Evolutionary conservation across 371 early-diverging fungal species (phyloP).

Genomic region (Lichtheimia ornata): DNA sequence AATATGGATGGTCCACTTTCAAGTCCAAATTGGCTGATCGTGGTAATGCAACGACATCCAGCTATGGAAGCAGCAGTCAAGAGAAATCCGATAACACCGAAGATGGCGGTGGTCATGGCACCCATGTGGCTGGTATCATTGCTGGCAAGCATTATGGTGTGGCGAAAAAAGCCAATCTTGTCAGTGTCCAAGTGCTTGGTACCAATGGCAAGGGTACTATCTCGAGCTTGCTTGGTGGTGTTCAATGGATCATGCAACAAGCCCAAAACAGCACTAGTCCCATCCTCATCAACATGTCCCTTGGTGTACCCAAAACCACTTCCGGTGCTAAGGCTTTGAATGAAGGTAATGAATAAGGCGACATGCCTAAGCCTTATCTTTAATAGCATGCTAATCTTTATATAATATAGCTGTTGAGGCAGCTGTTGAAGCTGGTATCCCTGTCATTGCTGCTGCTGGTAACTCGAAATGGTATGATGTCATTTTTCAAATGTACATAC

Average conservation of each 20-base stretch:
- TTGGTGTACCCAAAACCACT: constrained; percentile 38
- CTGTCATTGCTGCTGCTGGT: constrained; percentile 80
- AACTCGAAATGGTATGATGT: constrained; percentile 40
- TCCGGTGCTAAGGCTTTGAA: constrained; percentile 22
- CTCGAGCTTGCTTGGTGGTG: constrained; percentile 69
- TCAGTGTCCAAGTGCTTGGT: constrained; percentile 86
- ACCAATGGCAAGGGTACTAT: constrained; percentile 65
- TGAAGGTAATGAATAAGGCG: constrained; percentile 6
- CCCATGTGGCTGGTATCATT: constrained; percentile 83
- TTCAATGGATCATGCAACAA: constrained; percentile 64
- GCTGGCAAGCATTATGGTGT: constrained; percentile 81
- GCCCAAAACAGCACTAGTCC: constrained; percentile 32
- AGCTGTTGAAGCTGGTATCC: constrained; percentile 50
- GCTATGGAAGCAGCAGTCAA: constrained; percentile 9
- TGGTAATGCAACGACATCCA: constrained; percentile 17
- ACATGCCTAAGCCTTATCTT: neutral
- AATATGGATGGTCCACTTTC: constrained; percentile 61
- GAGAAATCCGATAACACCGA: neutral
- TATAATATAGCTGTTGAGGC: constrained; percentile 41
- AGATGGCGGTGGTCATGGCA: constrained; percentile 31
- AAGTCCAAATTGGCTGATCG: constrained; percentile 37
- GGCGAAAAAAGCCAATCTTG: constrained; percentile 81
- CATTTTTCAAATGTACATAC: neutral
- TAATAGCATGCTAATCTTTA: neutral
- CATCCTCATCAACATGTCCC: constrained; percentile 63